phyloP scores from a whole-genome alignment of 1,284 basidiomycete species.

The Malassezia slooffiae region DNA sequence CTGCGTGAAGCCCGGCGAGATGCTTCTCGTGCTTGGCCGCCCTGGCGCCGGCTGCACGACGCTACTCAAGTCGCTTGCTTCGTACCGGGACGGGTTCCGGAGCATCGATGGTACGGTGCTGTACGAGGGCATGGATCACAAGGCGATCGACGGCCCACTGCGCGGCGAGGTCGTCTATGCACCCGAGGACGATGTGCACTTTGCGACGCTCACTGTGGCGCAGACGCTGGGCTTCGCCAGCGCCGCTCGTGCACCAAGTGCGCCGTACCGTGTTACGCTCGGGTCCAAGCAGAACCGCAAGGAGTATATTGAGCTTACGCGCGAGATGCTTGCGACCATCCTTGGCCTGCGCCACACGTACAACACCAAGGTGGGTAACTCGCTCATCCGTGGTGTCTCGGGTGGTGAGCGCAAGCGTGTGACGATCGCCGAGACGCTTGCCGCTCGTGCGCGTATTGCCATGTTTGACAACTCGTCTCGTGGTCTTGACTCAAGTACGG shows the following conservation, averaged over 20 bases:
- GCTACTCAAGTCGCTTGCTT: constrained; percentile 34
- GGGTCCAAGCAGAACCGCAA: constrained; percentile 12
- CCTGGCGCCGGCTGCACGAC: constrained; percentile 37
- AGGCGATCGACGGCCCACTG: constrained; percentile 24
- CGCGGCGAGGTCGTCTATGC: constrained; percentile 30
- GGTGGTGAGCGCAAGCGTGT: constrained; percentile 50
- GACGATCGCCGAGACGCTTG: constrained; percentile 46
- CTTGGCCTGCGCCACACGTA: constrained; percentile 35
- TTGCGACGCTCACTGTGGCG: constrained; percentile 27
- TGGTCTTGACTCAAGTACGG: constrained; percentile 35
- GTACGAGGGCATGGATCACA: constrained; percentile 31
- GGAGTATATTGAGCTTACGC: constrained; percentile 19
- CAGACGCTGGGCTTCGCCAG: constrained; percentile 33
- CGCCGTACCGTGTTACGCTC: constrained; percentile 18
- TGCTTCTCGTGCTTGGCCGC: constrained; percentile 38
- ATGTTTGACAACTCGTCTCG: constrained; percentile 37
- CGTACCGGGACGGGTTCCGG: constrained; percentile 37
- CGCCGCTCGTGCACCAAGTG: constrained; percentile 31
- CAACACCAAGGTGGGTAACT: constrained; percentile 46
- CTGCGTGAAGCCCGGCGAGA: constrained; percentile 37
- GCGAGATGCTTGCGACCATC: constrained; percentile 31
- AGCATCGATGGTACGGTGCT: constrained; percentile 23
- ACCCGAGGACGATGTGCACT: constrained; percentile 30
- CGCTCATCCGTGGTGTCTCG: constrained; percentile 30
- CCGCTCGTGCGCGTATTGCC: constrained; percentile 27